A percentile compares a stretch with the other conserved stretches of the same genome.
Evolutionary conservation across 2,329 filamentous ascomycete genomes (phyloP).

Genomic region (Sporothrix euskadiensis): DNA sequence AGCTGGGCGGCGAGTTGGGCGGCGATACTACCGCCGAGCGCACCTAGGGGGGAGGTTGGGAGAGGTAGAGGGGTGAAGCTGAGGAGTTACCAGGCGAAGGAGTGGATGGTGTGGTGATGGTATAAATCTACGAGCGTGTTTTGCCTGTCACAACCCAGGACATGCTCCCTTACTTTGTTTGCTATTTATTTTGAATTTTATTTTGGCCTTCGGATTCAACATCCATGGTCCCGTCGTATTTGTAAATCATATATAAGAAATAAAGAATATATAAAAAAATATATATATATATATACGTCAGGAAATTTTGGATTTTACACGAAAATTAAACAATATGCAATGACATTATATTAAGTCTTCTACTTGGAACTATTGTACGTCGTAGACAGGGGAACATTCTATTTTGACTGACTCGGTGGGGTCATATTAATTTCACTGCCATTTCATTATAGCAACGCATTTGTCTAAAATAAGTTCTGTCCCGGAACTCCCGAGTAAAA

Average conservation of each 20-base stretch:
- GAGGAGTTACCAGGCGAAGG: background rate
- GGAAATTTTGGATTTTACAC: too few relatives aligned
- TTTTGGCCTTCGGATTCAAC: constrained; percentile 28
- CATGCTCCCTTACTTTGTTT: constrained; percentile 10
- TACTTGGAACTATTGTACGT: too few relatives aligned
- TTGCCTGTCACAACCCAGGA: constrained; percentile 5
- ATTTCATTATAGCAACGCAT: background rate
- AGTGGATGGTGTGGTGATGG: background rate
- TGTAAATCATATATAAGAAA: background rate
- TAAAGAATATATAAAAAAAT: background rate
- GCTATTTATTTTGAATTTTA: constrained; percentile 1
- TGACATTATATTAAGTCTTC: too few relatives aligned
- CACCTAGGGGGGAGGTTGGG: constrained; percentile 16
- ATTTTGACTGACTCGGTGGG: too few relatives aligned
- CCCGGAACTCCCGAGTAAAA: background rate
- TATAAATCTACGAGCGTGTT: background rate
- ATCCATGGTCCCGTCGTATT: constrained; percentile 9
- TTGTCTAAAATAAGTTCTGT: background rate
- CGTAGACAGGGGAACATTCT: background rate
- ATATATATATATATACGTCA: background rate
- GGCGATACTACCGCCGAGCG: constrained; percentile 57
- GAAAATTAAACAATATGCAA: background rate
- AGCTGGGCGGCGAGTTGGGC: constrained; percentile 62
- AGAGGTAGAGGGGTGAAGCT: background rate
- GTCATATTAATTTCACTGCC: background rate